Percentiles rank a stretch among this genome's conserved stretches.
Evolutionary conservation across 2,329 filamentous ascomycete genomes (phyloP).

Genomic region (Mollisiaceae sp.): DNA sequence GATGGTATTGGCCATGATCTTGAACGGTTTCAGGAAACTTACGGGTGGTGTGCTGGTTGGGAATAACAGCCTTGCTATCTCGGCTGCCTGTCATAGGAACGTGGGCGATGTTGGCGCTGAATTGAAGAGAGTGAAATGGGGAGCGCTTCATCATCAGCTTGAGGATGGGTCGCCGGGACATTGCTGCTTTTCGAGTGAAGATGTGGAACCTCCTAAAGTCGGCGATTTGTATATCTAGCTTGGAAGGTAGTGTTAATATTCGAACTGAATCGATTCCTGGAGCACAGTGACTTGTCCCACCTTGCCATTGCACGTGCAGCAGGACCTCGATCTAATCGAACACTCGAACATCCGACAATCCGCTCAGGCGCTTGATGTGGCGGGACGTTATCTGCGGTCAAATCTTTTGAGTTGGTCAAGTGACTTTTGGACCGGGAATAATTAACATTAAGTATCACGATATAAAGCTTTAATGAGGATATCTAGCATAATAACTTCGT

Average conservation of each 20-base stretch:
- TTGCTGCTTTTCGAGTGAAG: slow-evolving; percentile 29
- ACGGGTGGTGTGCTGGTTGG: slow-evolving; percentile 29
- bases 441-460: no score
- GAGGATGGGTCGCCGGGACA: slow-evolving; percentile 26
- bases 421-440: no score
- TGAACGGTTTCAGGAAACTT: slow-evolving; percentile 27
- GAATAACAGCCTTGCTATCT: slow-evolving; percentile 34
- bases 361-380: no score
- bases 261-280: no score
- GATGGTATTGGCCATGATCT: slow-evolving; percentile 29
- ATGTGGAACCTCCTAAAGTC: slow-evolving; percentile 23
- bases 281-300: no score
- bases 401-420: no score
- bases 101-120: slow-evolving; percentile 23
- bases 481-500: no score
- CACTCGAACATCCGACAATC: no score
- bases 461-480: no score
- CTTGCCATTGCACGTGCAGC: no score
- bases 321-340: no score
- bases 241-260: not conserved
- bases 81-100: slow-evolving; percentile 30
- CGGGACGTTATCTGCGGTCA: no score
- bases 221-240: slow-evolving; percentile 29
- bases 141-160: slow-evolving; percentile 23
- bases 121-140: slow-evolving; percentile 26